Percentiles rank a stretch among this genome's conserved stretches.
phyloP scores from a whole-genome alignment of 75 land plant genomes.

The Pinus tabuliformis region DNA sequence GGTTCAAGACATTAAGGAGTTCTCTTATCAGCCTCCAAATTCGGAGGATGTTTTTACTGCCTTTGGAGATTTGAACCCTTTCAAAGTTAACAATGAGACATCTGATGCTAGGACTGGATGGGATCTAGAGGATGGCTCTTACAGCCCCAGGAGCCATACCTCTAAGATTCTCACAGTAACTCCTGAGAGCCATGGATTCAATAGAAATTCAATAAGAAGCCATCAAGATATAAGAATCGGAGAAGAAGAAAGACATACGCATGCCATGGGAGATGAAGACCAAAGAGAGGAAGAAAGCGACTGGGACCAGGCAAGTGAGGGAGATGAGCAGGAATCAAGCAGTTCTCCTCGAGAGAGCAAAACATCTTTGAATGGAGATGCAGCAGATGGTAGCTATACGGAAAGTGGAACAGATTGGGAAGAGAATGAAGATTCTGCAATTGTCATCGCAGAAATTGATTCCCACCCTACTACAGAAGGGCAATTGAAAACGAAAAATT shows the following conservation, averaged over 20 bases:
- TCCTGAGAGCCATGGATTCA: constrained; percentile 27
- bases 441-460: constrained; percentile 40
- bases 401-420: constrained; percentile 65
- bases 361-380: constrained; percentile 39
- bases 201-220: constrained; percentile 2
- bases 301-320: constrained; percentile 68
- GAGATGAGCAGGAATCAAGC: constrained; percentile 66
- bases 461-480: constrained; percentile 25
- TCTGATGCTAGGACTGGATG: constrained; percentile 29
- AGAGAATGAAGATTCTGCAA: constrained; percentile 30
- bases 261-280: background rate
- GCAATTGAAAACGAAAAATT: constrained; percentile 41
- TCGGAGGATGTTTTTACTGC: constrained; percentile 61
- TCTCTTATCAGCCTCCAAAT: constrained; percentile 42
- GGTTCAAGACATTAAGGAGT: constrained; percentile 53
- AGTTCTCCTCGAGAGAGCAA: constrained; percentile 46
- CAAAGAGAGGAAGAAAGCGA: constrained; percentile 53
- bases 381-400: constrained; percentile 28
- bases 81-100: constrained; percentile 32
- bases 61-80: constrained; percentile 58
- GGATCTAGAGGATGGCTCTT: constrained; percentile 8
- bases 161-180: constrained; percentile 49
- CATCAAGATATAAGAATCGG: constrained; percentile 17
- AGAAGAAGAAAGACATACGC: constrained; percentile 6
- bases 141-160: constrained; percentile 42